Base-by-base conservation (phyloP, 306 rosid genomes). In the Cucurbita moschata region DNA sequence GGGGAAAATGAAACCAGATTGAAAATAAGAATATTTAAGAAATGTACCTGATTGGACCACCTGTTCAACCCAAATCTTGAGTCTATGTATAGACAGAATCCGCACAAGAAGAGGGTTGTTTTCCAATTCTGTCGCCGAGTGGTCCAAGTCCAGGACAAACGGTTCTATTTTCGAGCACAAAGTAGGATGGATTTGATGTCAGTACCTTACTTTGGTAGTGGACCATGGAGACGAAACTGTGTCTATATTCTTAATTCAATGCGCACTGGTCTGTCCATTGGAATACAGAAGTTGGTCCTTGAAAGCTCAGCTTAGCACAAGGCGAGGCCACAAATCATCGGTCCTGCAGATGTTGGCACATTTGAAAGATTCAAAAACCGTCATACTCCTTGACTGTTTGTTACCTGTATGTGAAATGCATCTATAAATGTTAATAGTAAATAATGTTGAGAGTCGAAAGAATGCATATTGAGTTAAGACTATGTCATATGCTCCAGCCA, bases 121-220 rank as follows among this genome's bases (percentile, higher is more conserved):
- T 43, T 70, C 74, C 26, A 15, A 23, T 46, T 70, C 40, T 30
- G 39, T 69, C 15, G 46, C 7, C 13, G 59, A 70, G 59, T 50
- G 74, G 74, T 70, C 74, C 74, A 70, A 50, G 59, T 70, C 60
- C 44, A 50, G 74, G 60, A 70, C 74, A 70, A 30, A 51, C 58
- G 74, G 49, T 70, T 70, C 74, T 70, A 70, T 60, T 70, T 70
- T 70, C 74, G 30, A 60, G 74, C 74, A 70, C 46, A 46, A 50
- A 70, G 46, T 50, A 51, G 74, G 60, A 70, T 51, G 46, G 59
- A 70, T 35, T 70, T 51, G 60, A 70, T 44, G 51, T 51, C 16
- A 37, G 59, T 70, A 35, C 74, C 74, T 15, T 35, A 5, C 35
- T 69, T 26, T 5, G 74, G 74, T 70, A 13, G 74, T 70, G 74